A percentile compares a stretch with the other conserved stretches of the same genome.
Evolutionary conservation across 306 rosid species (phyloP).

Genomic region (Arachis hypogaea): DNA sequence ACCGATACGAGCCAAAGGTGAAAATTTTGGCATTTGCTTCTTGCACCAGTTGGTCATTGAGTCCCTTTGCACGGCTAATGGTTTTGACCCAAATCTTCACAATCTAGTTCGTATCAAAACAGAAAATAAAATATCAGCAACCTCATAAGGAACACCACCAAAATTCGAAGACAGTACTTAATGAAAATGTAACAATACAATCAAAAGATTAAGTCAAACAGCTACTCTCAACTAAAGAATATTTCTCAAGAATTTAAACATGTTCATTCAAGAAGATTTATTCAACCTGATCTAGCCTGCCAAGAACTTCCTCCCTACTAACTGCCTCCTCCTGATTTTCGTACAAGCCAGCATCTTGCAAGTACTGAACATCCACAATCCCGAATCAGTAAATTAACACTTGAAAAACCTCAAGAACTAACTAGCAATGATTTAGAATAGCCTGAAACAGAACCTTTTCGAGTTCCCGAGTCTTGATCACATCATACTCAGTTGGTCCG

Average conservation of each 20-base stretch:
- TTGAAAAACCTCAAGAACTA: conserved; percentile 15
- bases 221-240: not conserved
- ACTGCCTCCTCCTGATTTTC: conserved; percentile 86
- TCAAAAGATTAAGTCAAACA: conserved; percentile 6
- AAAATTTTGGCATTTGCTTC: conserved; percentile 98
- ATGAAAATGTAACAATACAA: conserved; percentile 25
- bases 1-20: conserved; percentile 92
- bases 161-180: conserved; percentile 4
- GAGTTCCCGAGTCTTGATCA: conserved; percentile 69
- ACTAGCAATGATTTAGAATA: not conserved
- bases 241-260: conserved; percentile 8
- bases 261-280: conserved; percentile 22
- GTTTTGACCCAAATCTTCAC: conserved; percentile 91
- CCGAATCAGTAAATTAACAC: conserved; percentile 45
- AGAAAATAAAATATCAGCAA: conserved; percentile 29
- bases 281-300: conserved; percentile 90
- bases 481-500: conserved; percentile 82
- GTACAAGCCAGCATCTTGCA: conserved; percentile 81
- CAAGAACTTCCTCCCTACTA: conserved; percentile 93
- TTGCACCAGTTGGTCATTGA: conserved; percentile 77
- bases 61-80: conserved; percentile 81
- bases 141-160: conserved; percentile 26
- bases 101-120: conserved; percentile 57
- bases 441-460: conserved; percentile 61
- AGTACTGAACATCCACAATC: conserved; percentile 65